phyloP scores from a whole-genome alignment of 306 rosid genomes.

The Trifolium repens region DNA sequence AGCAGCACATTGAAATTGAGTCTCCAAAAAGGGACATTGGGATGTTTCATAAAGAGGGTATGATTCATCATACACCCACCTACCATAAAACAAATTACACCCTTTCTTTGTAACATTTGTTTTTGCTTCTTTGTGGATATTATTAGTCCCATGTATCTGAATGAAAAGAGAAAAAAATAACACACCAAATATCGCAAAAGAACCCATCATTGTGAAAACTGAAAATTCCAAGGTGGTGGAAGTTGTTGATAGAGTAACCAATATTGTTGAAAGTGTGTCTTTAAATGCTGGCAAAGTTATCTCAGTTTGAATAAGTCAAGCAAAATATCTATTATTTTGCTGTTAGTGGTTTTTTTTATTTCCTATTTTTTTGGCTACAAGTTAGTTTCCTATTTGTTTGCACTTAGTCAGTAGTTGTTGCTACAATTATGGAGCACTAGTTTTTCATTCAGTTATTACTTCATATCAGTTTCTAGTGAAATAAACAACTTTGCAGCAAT shows the following conservation, averaged over 20 bases:
- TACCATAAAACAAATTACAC: slow-evolving; percentile 64
- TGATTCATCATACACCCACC: slow-evolving; percentile 64
- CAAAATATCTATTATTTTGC: no score
- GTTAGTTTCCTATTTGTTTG: no score
- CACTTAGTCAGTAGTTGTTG: no score
- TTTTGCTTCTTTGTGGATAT: neutral
- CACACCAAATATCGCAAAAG: slow-evolving; percentile 22
- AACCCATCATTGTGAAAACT: slow-evolving; percentile 42
- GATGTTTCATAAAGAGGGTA: slow-evolving; percentile 63
- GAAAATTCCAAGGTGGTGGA: neutral
- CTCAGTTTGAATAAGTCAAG: no score
- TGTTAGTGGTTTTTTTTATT: no score
- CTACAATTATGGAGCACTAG: no score
- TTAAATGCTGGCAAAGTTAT: no score
- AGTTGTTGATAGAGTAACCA: slow-evolving; percentile 2
- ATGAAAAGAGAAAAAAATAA: slow-evolving; percentile 32
- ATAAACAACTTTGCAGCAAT: no score
- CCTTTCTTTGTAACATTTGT: neutral
- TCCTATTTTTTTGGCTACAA: no score
- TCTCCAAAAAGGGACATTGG: slow-evolving; percentile 61
- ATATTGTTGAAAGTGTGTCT: neutral
- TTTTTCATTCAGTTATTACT: no score
- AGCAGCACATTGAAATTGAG: slow-evolving; percentile 64
- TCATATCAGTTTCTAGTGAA: no score
- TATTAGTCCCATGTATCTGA: slow-evolving; percentile 29